Conservation (phyloP, 169 alveolate species). For the Eimeria sp. region DNA sequence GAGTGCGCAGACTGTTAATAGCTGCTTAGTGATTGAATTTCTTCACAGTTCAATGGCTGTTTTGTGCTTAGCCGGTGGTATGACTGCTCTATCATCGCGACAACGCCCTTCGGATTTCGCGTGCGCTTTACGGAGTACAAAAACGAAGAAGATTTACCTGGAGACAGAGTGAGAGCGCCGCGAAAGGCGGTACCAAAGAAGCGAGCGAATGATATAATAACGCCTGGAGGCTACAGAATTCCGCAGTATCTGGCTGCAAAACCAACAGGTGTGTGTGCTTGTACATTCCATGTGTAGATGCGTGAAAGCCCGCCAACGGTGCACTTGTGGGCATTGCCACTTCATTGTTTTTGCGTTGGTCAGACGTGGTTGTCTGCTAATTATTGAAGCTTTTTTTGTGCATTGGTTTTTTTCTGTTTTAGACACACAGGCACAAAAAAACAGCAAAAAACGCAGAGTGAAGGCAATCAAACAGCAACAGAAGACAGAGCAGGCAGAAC, state of each 20-base stretch:
- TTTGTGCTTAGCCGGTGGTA: constrained; percentile 81
- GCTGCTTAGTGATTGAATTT: background rate
- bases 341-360: background rate
- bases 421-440: constrained; percentile 82
- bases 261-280: constrained; percentile 76
- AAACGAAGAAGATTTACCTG: constrained; percentile 81
- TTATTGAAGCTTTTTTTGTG: background rate
- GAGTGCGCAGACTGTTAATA: background rate
- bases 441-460: constrained; percentile 77
- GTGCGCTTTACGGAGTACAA: constrained; percentile 83
- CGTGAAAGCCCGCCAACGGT: background rate
- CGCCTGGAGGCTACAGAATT: constrained; percentile 85
- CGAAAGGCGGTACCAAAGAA: constrained; percentile 58
- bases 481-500: constrained; percentile 79
- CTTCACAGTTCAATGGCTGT: background rate
- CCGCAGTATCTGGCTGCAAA: constrained; percentile 83
- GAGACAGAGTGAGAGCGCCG: constrained; percentile 78
- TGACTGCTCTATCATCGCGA: constrained; percentile 81
- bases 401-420: constrained; percentile 9
- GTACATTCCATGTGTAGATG: background rate
- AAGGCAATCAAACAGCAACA: constrained; percentile 82
- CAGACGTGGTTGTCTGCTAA: background rate
- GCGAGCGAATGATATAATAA: constrained; percentile 77
- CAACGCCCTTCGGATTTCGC: constrained; percentile 79
- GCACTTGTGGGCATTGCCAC: background rate